Base-by-base conservation (phyloP, 768 basidiomycete species). In the Amanita pallidorosea region DNA sequence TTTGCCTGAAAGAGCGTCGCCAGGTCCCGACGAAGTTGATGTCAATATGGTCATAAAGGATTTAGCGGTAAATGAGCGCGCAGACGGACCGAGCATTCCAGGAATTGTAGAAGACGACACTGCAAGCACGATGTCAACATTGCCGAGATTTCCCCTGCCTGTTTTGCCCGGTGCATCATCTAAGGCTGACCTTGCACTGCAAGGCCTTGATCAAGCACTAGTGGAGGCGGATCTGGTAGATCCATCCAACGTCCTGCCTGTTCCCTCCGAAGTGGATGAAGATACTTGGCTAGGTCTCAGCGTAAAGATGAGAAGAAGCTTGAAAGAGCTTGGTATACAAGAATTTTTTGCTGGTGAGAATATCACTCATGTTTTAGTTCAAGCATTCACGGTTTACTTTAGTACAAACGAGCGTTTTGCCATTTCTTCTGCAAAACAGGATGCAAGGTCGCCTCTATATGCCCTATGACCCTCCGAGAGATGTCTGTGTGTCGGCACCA, bases 401-500 rank as follows among this genome's bases (percentile, higher is more conserved):
- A 94, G 96, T 98, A 1, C 96, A 99, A 73, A 91, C 89, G 1
- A 77, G 76, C 15, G 76, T 97, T 11, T 67, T 98, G 0, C 94
- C 95, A 1, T 81, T 91, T 60, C 71, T 98, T 0, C 74, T 94
- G 12, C 72, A 75, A 13, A 46, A 68, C 44, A 61, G 71, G 15
- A 56, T 62, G 7, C 56, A 63, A 4, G 63, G 73, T 36, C 63
- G 69, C 45, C 64, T 92, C 8, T 89, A 90, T 59, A 68, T 74
- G 38, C 83, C 88, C 0, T 83, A 78, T 57, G 62, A 75, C 51
- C 74, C 79, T 33, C 82, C 82, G 23, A 74, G 74, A 23, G 96
- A 99, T 65, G 75, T 93, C 11, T 94, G 93, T 57, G 88, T 95
- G 11, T 96, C 92, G 7, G 96, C 96, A 1, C 96, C 96, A 0